Conservation (phyloP, 2,329 filamentous ascomycete species). For the Phoma sp. region DNA sequence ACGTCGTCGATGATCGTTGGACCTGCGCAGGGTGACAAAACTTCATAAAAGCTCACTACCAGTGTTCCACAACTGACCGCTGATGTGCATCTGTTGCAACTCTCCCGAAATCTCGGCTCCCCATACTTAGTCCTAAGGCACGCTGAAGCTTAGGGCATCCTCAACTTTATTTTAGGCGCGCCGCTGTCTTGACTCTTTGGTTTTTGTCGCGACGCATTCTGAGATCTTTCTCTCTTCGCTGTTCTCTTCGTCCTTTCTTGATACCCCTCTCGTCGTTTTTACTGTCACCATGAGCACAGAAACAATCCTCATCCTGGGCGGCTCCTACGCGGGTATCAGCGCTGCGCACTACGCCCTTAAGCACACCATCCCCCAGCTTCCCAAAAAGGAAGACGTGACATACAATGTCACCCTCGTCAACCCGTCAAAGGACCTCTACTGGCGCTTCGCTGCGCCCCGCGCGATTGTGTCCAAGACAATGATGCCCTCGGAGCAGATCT, state of each 20-base stretch:
- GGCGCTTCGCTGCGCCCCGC: conserved; percentile 61
- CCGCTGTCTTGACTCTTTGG: conserved; percentile 12
- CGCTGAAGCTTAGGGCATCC: conserved; percentile 9
- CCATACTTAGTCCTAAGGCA: conserved; percentile 16
- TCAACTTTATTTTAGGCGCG: conserved; percentile 19
- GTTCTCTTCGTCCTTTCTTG: conserved; percentile 2
- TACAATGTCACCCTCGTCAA: conserved; percentile 64
- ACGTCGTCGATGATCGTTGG: not conserved
- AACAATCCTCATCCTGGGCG: conserved; percentile 47
- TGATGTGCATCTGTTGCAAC: conserved; percentile 1
- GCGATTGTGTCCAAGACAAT: conserved; percentile 58
- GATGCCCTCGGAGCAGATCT: conserved; percentile 57
- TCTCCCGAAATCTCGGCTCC: conserved; percentile 18
- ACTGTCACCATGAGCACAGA: conserved; percentile 39
- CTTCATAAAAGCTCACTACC: not conserved
- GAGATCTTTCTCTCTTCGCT: not conserved
- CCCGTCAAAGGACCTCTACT: conserved; percentile 62
- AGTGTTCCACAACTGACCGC: conserved; percentile 3
- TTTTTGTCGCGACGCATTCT: conserved; percentile 13
- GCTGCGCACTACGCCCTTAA: conserved; percentile 47
- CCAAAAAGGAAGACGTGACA: conserved; percentile 43
- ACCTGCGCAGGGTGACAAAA: not conserved
- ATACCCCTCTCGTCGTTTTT: conserved; percentile 9
- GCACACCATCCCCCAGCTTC: conserved; percentile 44
- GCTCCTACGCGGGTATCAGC: conserved; percentile 44